Conservation (phyloP, 345 rosid species). For the Sisymbrium altissimum region DNA sequence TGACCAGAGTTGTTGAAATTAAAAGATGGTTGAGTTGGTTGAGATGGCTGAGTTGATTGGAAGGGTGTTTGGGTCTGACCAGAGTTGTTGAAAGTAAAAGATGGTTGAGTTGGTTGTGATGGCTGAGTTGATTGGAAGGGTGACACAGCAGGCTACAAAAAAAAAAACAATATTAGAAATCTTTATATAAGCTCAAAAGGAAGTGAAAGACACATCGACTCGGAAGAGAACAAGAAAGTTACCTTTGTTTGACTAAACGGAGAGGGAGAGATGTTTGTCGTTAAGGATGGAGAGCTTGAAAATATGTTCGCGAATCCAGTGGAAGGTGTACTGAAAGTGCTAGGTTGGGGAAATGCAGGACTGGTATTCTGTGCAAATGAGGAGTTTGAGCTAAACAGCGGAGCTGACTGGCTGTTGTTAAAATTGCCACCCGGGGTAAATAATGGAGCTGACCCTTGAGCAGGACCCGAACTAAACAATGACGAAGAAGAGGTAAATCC, state of each 20-base stretch:
- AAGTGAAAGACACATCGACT: background rate
- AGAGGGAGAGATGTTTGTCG: slow-evolving; percentile 40
- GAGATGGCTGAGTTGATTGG: no score
- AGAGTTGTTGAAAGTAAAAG: no score
- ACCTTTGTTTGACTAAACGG: slow-evolving; percentile 56
- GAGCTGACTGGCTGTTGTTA: slow-evolving; percentile 53
- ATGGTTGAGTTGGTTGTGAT: slow-evolving; percentile 44
- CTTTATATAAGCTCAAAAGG: background rate
- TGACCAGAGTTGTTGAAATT: slow-evolving; percentile 50
- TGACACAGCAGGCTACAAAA: slow-evolving; percentile 45
- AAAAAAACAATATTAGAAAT: background rate
- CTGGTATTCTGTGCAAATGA: slow-evolving; percentile 39
- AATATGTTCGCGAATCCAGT: slow-evolving; percentile 46
- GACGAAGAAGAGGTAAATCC: slow-evolving; percentile 54
- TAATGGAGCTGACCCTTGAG: slow-evolving; percentile 42
- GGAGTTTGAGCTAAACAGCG: slow-evolving; percentile 51
- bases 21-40: slow-evolving; percentile 48
- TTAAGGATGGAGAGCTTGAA: slow-evolving; percentile 47
- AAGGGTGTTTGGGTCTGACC: no score
- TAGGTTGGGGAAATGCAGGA: slow-evolving; percentile 44
- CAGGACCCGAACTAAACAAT: slow-evolving; percentile 42
- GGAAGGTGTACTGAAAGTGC: slow-evolving; percentile 50
- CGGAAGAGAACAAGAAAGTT: slow-evolving; percentile 36
- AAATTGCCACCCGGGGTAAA: slow-evolving; percentile 42
- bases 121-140: slow-evolving; percentile 47